These are phyloP conservation scores for Exobasidium rhododendri DNA, from an alignment of 1,284 basidiomycete genomes.

Conservation along the genomic window DNA sequence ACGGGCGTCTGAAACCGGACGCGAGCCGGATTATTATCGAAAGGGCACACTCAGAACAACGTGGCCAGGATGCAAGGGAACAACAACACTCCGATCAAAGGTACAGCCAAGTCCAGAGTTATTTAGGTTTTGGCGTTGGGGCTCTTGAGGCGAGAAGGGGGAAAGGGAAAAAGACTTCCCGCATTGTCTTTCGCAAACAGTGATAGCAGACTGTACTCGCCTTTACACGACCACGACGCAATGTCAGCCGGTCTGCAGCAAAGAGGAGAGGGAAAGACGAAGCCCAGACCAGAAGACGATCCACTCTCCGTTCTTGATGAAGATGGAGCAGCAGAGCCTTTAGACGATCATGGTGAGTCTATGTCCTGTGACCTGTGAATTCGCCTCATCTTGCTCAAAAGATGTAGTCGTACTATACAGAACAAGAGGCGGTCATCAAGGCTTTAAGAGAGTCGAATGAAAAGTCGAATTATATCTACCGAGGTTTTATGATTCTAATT, in stretches of 20 bases:
- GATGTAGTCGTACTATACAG: slow-evolving; percentile 11
- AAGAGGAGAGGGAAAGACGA: slow-evolving; percentile 4
- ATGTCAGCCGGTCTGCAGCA: slow-evolving; percentile 3
- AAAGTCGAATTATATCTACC: slow-evolving; percentile 46
- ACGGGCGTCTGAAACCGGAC: neutral
- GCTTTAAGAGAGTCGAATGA: slow-evolving; percentile 39
- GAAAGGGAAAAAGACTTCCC: no score
- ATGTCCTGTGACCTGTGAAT: neutral
- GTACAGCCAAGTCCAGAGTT: no score
- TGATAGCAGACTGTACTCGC: no score
- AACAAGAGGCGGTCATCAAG: slow-evolving; percentile 43
- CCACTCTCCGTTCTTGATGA: slow-evolving; percentile 23
- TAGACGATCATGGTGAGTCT: slow-evolving; percentile 22
- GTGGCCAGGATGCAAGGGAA: neutral
- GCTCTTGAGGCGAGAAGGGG: no score
- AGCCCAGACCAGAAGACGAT: slow-evolving; percentile 14
- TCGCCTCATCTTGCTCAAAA: neutral
- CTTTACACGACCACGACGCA: no score
- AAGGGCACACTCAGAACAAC: neutral
- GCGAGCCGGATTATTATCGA: neutral
- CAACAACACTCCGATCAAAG: neutral
- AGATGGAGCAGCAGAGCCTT: slow-evolving; percentile 19
- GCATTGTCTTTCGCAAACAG: no score
- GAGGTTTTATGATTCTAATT: slow-evolving; percentile 34
- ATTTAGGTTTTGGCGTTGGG: no score